A percentile compares a stretch with the other conserved stretches of the same genome.
These are phyloP conservation scores for Toxicodendron radicans DNA, from an alignment of 345 rosid species.

Conservation along the genomic window DNA sequence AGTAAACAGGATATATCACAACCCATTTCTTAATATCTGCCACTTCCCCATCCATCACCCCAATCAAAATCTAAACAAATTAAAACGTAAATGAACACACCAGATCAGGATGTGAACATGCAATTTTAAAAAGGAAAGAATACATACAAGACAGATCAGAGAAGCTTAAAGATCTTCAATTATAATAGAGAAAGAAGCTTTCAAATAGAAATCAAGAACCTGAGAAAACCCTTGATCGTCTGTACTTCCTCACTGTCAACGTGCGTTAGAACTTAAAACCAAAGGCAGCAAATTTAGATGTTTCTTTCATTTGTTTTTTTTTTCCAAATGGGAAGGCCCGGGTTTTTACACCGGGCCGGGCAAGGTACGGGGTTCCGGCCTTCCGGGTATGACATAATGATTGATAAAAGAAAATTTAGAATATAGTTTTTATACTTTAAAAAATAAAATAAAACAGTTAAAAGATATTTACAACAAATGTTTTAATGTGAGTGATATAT, in stretches of 20 bases:
- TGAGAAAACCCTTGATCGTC: neutral
- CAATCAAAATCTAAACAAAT: neutral
- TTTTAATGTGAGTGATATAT: no score
- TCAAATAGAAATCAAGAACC: no score
- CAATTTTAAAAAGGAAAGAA: neutral
- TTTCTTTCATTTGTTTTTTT: no score
- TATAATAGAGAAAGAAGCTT: neutral
- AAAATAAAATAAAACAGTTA: no score
- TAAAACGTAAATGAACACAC: no score
- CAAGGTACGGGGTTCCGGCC: no score
- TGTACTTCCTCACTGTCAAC: neutral
- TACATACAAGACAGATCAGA: neutral
- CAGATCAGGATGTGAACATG: neutral
- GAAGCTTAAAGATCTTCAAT: neutral
- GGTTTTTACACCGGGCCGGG: no score
- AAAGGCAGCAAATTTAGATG: neutral
- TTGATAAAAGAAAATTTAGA: no score
- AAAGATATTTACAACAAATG: no score
- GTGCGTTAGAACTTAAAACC: neutral
- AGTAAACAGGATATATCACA: constrained; percentile 81
- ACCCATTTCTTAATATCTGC: constrained; percentile 68
- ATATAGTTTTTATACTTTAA: no score
- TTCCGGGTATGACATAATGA: no score
- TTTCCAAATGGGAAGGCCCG: no score
- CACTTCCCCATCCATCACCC: constrained; percentile 46